These are phyloP conservation scores for Salix exigua DNA, from an alignment of 345 rosid genomes.

Conservation along the genomic window DNA sequence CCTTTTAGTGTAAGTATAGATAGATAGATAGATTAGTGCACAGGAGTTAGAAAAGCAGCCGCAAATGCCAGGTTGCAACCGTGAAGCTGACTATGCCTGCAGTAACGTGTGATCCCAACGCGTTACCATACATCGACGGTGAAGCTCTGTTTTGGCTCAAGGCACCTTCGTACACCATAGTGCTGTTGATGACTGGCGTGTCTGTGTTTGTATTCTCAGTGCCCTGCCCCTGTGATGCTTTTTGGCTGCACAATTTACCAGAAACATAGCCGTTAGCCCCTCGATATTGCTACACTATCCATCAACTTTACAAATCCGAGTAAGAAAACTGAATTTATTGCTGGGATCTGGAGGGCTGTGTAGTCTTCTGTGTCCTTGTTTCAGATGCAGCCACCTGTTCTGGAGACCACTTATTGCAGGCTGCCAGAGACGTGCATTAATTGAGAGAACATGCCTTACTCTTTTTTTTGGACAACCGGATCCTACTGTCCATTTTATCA, in stretches of 20 bases:
- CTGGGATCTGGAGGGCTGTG: slow-evolving; percentile 12
- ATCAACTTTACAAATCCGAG: background rate
- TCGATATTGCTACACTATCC: background rate
- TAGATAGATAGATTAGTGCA: background rate
- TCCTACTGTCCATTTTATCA: no score
- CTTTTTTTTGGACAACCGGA: no score
- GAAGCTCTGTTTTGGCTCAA: slow-evolving; percentile 45
- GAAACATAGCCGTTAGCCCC: slow-evolving; percentile 24
- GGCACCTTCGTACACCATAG: slow-evolving; percentile 75
- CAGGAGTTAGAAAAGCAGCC: slow-evolving; percentile 35
- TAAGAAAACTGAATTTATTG: background rate
- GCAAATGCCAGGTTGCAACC: slow-evolving; percentile 40
- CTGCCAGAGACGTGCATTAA: slow-evolving; percentile 2
- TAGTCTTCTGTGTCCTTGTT: background rate
- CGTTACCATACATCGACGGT: slow-evolving; percentile 22
- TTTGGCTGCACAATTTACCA: slow-evolving; percentile 48
- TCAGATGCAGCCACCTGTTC: background rate
- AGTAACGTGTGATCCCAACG: slow-evolving; percentile 23
- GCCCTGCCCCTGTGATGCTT: slow-evolving; percentile 52
- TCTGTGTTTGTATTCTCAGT: slow-evolving; percentile 7
- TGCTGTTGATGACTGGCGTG: slow-evolving; percentile 20
- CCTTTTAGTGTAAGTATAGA: no score
- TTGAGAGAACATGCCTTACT: background rate
- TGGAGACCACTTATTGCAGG: background rate
- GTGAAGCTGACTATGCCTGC: slow-evolving; percentile 20